Evolutionary conservation across 2,329 filamentous ascomycete species (phyloP).

Genomic region (Colletotrichum musicola): DNA sequence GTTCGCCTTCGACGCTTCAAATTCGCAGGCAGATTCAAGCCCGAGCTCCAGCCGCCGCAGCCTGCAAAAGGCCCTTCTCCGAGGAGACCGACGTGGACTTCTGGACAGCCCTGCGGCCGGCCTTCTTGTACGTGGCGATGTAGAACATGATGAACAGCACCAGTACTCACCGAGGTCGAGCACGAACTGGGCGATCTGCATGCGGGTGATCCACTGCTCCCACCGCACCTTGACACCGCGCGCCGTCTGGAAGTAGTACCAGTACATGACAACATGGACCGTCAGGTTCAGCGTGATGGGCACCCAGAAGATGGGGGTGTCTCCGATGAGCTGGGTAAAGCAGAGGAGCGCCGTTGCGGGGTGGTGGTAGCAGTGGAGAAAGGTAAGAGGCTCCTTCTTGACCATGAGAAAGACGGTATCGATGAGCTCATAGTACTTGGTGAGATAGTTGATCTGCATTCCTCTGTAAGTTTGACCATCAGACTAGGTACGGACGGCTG

Average conservation of each 20-base stretch:
- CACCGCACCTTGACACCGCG: conserved; percentile 91
- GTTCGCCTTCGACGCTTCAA: too few relatives aligned
- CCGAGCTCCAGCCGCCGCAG: background rate
- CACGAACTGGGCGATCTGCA: conserved; percentile 90
- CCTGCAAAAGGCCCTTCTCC: conserved; percentile 4
- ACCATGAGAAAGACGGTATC: conserved; percentile 91
- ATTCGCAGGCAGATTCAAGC: background rate
- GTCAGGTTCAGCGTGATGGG: conserved; percentile 85
- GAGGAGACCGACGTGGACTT: conserved; percentile 1
- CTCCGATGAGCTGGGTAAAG: conserved; percentile 88
- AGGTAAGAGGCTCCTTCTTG: conserved; percentile 95
- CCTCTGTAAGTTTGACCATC: conserved; percentile 48
- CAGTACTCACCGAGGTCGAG: conserved; percentile 84
- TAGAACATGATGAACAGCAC: conserved; percentile 85
- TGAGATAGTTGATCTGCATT: conserved; percentile 85
- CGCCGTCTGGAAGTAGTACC: conserved; percentile 96
- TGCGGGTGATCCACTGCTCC: conserved; percentile 94
- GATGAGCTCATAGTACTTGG: conserved; percentile 88
- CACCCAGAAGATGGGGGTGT: conserved; percentile 88
- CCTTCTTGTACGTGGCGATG: conserved; percentile 61
- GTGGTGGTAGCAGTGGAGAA: conserved; percentile 95
- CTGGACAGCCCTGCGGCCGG: background rate
- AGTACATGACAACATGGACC: conserved; percentile 95
- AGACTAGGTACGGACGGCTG: background rate
- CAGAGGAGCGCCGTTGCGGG: conserved; percentile 89